phyloP scores from a whole-genome alignment of 176 grass and related monocot species.

The Metroxylon sagu region DNA sequence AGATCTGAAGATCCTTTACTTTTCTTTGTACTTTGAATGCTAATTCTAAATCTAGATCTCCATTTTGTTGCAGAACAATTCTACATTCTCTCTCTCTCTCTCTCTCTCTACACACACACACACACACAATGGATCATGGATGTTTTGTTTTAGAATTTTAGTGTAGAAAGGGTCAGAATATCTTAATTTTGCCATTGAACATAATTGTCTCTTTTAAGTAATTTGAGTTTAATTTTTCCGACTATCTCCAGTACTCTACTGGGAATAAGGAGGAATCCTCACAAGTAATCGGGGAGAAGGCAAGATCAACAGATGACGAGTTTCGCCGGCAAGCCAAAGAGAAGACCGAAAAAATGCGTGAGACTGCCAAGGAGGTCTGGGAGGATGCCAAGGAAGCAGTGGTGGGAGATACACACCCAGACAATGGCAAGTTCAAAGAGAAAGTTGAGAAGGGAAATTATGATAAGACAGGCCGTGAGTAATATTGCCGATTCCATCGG shows the following conservation, averaged over 20 bases:
- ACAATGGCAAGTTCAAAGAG: constrained; percentile 57
- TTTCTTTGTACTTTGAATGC: no score
- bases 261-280: constrained; percentile 36
- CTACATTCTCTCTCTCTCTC: no score
- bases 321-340: constrained; percentile 77
- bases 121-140: no score
- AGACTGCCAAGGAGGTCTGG: constrained; percentile 41
- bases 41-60: no score
- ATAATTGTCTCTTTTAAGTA: no score
- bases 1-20: no score
- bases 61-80: no score
- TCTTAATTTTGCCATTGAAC: no score
- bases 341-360: constrained; percentile 42
- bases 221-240: no score
- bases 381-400: constrained; percentile 59
- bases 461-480: constrained; percentile 19
- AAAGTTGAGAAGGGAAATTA: constrained; percentile 57
- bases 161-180: no score
- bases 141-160: no score
- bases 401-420: constrained; percentile 30
- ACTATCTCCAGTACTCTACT: constrained; percentile 25
- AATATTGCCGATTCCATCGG: background rate
- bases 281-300: constrained; percentile 40
- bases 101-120: no score
- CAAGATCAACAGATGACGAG: constrained; percentile 68